Base-by-base conservation (phyloP, 768 basidiomycete genomes). In the Mycena kentingensis region DNA sequence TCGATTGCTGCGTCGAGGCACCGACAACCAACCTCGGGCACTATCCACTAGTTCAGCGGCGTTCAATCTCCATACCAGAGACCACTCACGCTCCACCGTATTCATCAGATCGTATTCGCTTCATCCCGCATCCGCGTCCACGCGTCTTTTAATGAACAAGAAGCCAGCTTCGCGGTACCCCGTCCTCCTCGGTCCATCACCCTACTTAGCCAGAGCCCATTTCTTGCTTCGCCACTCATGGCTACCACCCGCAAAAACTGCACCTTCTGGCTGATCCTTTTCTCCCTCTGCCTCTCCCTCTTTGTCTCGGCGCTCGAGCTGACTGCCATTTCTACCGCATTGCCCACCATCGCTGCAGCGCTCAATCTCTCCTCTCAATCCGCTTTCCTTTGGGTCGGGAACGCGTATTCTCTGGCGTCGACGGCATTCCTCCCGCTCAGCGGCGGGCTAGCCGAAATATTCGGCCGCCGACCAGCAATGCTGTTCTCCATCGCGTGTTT, bases 381-480 rank as follows among this genome's bases (percentile, higher is more conserved):
- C n/a, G n/a, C n/a, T n/a, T 71, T 71, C 45, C 48, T 65, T 1
- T 75, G 73, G 73, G 60, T 74, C 28, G 69, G 63, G 3, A 55
- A 61, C 2, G 63, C 69, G 10, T 75, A 71, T 52, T 60, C 70
- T 2, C 60, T 75, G 11, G 61, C 70, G 1, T 51, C 64, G 3
- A 71, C 72, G 7, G 70, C 71, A 0, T 46, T 73, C 31, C 60
- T 74, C 6, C 73, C 73, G 16, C 16, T 74, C 55, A 68, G 67
- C 32, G 72, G 73, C 22, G 63, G 65, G 6, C 53, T 72, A 1
- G 69, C 70, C 2, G 57, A 65, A 32, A 45, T 52, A n/a, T 67
- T 70, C 25, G 70, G 70, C 7, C 56, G 70, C n/a, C 63, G 61
- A n/a, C 60, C 63, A 7, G 56, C 63, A 5, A 53, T 70, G 43